These are phyloP conservation scores for Claviceps maximensis DNA, from an alignment of 2,329 filamentous ascomycete species.

Conservation along the genomic window DNA sequence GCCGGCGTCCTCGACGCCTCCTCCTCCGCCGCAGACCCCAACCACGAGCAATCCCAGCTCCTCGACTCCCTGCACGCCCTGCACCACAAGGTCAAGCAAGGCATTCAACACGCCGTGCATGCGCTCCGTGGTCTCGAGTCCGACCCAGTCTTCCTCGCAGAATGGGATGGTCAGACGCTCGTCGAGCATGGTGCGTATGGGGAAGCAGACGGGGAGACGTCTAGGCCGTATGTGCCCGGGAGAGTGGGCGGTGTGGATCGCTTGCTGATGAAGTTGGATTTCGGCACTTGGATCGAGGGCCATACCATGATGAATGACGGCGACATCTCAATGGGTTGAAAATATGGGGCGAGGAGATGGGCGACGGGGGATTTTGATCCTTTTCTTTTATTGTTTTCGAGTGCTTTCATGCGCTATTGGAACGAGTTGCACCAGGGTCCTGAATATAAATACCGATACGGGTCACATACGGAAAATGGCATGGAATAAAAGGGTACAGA, in stretches of 20 bases:
- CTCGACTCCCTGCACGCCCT: slow-evolving; percentile 50
- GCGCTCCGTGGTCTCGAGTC: slow-evolving; percentile 33
- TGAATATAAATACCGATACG: no score
- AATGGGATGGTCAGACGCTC: slow-evolving; percentile 25
- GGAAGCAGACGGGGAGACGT: slow-evolving; percentile 10
- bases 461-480: no score
- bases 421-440: no score
- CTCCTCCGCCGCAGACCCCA: slow-evolving; percentile 53
- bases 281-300: slow-evolving; percentile 40
- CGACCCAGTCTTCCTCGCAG: slow-evolving; percentile 29
- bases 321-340: no score
- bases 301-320: no score
- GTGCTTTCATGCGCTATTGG: no score
- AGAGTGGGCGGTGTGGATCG: slow-evolving; percentile 71
- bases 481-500: no score
- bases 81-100: slow-evolving; percentile 49
- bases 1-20: slow-evolving; percentile 63
- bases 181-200: slow-evolving; percentile 27
- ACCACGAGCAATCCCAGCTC: slow-evolving; percentile 58
- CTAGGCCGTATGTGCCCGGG: slow-evolving; percentile 47
- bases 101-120: slow-evolving; percentile 54
- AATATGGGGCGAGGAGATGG: no score
- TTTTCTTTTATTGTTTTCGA: no score
- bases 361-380: no score
- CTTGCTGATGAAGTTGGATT: slow-evolving; percentile 82